Conservation (phyloP, 73 alveolate genomes). For the Stentor roeselii region DNA sequence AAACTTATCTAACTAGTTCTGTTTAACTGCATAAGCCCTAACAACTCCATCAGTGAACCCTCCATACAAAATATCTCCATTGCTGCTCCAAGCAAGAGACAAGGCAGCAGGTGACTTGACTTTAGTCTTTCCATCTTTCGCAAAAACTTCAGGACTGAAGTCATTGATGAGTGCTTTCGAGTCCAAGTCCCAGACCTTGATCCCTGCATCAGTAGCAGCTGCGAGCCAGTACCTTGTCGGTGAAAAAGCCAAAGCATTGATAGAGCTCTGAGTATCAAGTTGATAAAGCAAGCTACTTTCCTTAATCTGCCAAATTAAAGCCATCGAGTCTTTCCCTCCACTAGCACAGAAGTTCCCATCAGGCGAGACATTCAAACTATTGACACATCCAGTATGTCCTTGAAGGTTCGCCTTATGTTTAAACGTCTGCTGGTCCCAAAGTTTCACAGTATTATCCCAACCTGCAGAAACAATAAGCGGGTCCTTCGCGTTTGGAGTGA, state of each 20-base stretch:
- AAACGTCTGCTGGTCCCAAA: neutral
- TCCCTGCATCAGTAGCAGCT: neutral
- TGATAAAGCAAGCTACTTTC: neutral
- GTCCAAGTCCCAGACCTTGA: neutral
- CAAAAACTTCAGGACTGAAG: neutral
- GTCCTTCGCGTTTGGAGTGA: neutral
- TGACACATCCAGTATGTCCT: neutral
- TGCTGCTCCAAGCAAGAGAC: neutral
- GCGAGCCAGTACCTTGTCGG: neutral
- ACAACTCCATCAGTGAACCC: conserved; percentile 1
- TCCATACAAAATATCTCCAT: neutral
- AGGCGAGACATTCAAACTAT: neutral
- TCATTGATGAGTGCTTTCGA: neutral
- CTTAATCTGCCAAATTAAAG: neutral
- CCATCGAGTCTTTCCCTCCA: neutral
- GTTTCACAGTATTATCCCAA: neutral
- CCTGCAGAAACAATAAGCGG: neutral
- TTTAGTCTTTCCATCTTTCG: neutral
- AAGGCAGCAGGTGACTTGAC: neutral
- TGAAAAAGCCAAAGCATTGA: neutral
- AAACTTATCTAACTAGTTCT: too few species aligned
- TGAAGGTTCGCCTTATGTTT: neutral
- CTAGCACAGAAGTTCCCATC: neutral
- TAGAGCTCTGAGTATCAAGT: neutral
- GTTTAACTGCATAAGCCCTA: too few species aligned